Conservation (phyloP, 768 basidiomycete species). For the Leccinum imitatum region DNA sequence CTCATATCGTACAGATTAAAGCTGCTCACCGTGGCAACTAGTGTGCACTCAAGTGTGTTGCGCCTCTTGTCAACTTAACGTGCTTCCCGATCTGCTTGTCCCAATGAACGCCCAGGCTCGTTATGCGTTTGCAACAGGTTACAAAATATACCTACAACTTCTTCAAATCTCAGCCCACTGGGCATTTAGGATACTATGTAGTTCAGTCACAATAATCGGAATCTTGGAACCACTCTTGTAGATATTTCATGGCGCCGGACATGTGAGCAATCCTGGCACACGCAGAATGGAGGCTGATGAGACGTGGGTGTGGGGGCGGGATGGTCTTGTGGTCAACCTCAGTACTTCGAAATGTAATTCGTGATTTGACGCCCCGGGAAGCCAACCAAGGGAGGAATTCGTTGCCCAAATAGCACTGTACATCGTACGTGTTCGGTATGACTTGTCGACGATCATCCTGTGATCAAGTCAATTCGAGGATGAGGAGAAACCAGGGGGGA, state of each 20-base stretch:
- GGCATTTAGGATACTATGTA: not conserved
- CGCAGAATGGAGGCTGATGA: not conserved
- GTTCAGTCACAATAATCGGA: not conserved
- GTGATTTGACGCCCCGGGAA: not conserved
- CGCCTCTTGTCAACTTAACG: not conserved
- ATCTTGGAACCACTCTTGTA: not conserved
- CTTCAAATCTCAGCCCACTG: no score
- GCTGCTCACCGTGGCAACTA: not conserved
- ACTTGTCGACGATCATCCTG: not conserved
- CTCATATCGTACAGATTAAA: not conserved
- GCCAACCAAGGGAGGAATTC: not conserved
- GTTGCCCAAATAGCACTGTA: not conserved
- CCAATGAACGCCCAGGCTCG: not conserved
- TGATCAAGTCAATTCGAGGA: not conserved
- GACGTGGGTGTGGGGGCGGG: not conserved
- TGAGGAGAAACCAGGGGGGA: not conserved
- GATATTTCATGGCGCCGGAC: not conserved
- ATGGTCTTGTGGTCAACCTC: not conserved
- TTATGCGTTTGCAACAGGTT: no score
- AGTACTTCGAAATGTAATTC: not conserved
- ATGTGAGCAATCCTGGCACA: not conserved
- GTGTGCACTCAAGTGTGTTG: not conserved
- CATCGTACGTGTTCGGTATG: not conserved
- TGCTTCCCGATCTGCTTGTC: not conserved
- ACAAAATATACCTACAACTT: no score